A percentile compares a stretch with the other conserved stretches of the same genome.
Conservation (phyloP, 1,284 basidiomycete genomes). For the Retiboletus flavoniger region DNA sequence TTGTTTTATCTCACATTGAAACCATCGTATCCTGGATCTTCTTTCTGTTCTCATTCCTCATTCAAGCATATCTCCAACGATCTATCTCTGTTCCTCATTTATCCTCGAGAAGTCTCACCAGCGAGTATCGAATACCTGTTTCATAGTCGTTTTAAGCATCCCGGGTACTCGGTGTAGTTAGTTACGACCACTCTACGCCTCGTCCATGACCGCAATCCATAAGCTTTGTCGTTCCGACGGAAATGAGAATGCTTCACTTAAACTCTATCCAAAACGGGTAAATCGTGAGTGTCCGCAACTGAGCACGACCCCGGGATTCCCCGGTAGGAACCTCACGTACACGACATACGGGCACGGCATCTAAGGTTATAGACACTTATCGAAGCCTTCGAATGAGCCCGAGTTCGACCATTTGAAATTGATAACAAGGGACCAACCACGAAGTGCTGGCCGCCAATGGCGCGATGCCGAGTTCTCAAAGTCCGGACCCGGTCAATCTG, state of each 20-base stretch:
- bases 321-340: no score
- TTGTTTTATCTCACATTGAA: conserved; percentile 11
- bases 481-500: not conserved
- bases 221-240: conserved; percentile 4
- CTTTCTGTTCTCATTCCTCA: conserved; percentile 12
- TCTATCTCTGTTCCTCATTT: conserved; percentile 4
- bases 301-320: no score
- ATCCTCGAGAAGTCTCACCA: conserved; percentile 1
- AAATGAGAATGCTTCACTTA: conserved; percentile 10
- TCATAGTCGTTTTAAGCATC: conserved; percentile 22
- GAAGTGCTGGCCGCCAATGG: not conserved
- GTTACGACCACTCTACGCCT: conserved; percentile 25
- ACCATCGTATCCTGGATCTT: conserved; percentile 18
- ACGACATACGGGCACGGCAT: no score
- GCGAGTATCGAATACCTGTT: conserved; percentile 23
- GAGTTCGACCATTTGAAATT: conserved; percentile 27
- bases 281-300: not conserved
- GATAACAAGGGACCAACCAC: conserved; percentile 18
- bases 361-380: not conserved
- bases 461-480: conserved; percentile 9
- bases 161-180: conserved; percentile 21
- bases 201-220: conserved; percentile 23
- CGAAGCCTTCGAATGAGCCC: not conserved
- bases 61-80: conserved; percentile 15
- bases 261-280: conserved; percentile 7